Percentiles rank a stretch among this genome's conserved stretches.
Conservation (phyloP, 1,284 basidiomycete genomes). For the Ustilago tritici region DNA sequence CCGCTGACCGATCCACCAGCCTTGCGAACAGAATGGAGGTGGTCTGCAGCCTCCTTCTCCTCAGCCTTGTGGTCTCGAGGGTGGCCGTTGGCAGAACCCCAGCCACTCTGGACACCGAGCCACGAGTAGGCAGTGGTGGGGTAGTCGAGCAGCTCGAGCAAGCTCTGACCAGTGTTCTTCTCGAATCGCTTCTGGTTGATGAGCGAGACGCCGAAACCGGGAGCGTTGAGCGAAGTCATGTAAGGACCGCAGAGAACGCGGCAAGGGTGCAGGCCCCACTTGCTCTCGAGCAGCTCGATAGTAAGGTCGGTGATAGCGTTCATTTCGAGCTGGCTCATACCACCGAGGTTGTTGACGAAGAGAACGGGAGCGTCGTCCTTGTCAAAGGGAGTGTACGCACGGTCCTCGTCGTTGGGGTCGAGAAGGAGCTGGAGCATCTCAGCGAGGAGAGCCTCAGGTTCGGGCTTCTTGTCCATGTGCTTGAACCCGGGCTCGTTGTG, state of each 20-base stretch:
- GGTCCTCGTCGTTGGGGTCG: conserved; percentile 71
- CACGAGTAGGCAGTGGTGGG: conserved; percentile 71
- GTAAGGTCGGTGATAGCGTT: conserved; percentile 73
- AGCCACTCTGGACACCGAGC: conserved; percentile 69
- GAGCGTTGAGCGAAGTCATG: conserved; percentile 73
- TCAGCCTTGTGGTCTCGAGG: conserved; percentile 63
- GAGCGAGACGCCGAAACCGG: conserved; percentile 72
- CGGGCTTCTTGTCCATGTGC: conserved; percentile 66
- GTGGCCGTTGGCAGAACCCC: conserved; percentile 56
- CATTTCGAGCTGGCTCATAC: conserved; percentile 75
- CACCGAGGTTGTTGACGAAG: conserved; percentile 76
- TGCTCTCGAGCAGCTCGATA: conserved; percentile 70
- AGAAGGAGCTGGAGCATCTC: conserved; percentile 67
- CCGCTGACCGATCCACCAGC: conserved; percentile 64
- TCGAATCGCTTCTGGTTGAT: conserved; percentile 71
- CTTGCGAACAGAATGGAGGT: conserved; percentile 52
- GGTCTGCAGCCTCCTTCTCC: conserved; percentile 62
- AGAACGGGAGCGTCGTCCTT: conserved; percentile 70
- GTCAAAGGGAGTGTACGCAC: conserved; percentile 71
- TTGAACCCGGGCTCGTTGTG: conserved; percentile 76
- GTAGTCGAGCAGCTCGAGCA: conserved; percentile 71
- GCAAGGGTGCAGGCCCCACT: conserved; percentile 69
- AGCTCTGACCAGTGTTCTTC: conserved; percentile 65
- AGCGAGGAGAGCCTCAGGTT: conserved; percentile 53
- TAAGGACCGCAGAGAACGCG: conserved; percentile 71